phyloP scores from a whole-genome alignment of 345 rosid species.

The Reutealis trisperma region DNA sequence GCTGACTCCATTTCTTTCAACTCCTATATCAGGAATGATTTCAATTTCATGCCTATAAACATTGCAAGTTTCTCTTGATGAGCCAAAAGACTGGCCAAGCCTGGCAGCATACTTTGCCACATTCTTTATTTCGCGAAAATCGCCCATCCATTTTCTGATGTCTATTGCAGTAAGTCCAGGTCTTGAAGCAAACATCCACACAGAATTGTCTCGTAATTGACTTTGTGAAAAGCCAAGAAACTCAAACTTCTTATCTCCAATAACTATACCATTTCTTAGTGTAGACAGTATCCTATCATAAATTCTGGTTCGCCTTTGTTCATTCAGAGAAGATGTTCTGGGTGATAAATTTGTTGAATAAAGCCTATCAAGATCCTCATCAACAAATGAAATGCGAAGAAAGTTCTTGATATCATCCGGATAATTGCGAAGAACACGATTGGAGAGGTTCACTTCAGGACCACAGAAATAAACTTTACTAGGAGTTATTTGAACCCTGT shows the following conservation, averaged over 20 bases:
- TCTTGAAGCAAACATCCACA: slow-evolving; percentile 69
- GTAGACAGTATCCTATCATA: slow-evolving; percentile 44
- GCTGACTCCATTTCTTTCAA: neutral
- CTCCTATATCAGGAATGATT: slow-evolving; percentile 50
- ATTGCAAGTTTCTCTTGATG: slow-evolving; percentile 48
- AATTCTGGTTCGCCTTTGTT: slow-evolving; percentile 28
- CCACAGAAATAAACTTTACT: slow-evolving; percentile 49
- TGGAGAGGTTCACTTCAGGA: slow-evolving; percentile 57
- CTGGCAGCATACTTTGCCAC: slow-evolving; percentile 61
- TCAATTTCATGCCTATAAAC: slow-evolving; percentile 41
- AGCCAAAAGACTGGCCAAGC: slow-evolving; percentile 54
- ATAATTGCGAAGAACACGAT: slow-evolving; percentile 49
- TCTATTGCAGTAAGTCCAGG: slow-evolving; percentile 36
- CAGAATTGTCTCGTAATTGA: slow-evolving; percentile 52
- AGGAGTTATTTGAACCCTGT: slow-evolving; percentile 53
- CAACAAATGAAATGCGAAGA: slow-evolving; percentile 50
- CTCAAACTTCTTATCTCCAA: slow-evolving; percentile 44
- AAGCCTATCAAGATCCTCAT: slow-evolving; percentile 48
- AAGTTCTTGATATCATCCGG: slow-evolving; percentile 40
- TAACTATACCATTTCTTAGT: slow-evolving; percentile 46
- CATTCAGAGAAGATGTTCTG: neutral
- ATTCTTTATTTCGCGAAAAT: slow-evolving; percentile 42
- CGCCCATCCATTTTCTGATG: slow-evolving; percentile 50
- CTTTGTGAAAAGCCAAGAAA: slow-evolving; percentile 62
- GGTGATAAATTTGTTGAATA: slow-evolving; percentile 29